Percentiles rank a stretch among this genome's conserved stretches.
These are phyloP conservation scores for Pythium sukuiense DNA, from an alignment of 352 stramenopile species.

Conservation along the genomic window DNA sequence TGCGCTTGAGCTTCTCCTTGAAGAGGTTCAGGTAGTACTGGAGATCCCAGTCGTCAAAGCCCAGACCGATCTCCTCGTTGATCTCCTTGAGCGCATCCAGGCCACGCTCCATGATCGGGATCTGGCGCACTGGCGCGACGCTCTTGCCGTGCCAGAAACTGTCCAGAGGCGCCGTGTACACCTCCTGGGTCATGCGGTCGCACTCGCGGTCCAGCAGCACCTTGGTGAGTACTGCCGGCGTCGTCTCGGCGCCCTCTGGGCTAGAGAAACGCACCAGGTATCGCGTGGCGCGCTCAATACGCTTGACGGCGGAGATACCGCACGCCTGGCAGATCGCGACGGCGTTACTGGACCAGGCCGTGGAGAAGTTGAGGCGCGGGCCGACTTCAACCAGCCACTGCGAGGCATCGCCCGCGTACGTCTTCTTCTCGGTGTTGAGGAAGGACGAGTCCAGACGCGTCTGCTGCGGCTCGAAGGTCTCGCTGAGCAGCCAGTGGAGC, in stretches of 20 bases:
- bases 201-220: slow-evolving; percentile 78
- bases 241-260: slow-evolving; percentile 34
- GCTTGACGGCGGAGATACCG: slow-evolving; percentile 85
- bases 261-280: slow-evolving; percentile 82
- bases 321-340: slow-evolving; percentile 96
- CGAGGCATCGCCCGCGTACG: slow-evolving; percentile 17
- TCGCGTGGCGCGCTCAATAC: slow-evolving; percentile 94
- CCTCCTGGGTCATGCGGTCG: slow-evolving; percentile 98
- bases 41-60: slow-evolving; percentile 99
- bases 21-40: slow-evolving; percentile 98
- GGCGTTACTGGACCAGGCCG: slow-evolving; percentile 98
- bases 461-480: slow-evolving; percentile 95
- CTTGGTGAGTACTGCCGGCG: slow-evolving; percentile 42
- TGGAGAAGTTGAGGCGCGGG: slow-evolving; percentile 98
- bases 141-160: slow-evolving; percentile 90
- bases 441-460: slow-evolving; percentile 64
- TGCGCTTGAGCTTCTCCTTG: slow-evolving; percentile 94
- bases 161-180: slow-evolving; percentile 89
- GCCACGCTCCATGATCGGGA: slow-evolving; percentile 96
- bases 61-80: slow-evolving; percentile 93
- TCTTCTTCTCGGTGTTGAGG: slow-evolving; percentile 30
- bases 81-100: slow-evolving; percentile 94
- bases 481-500: slow-evolving; percentile 95
- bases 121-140: slow-evolving; percentile 83
- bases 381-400: slow-evolving; percentile 95